phyloP scores from a whole-genome alignment of 2,329 filamentous ascomycete genomes.

The Myrmaecium sp. region DNA sequence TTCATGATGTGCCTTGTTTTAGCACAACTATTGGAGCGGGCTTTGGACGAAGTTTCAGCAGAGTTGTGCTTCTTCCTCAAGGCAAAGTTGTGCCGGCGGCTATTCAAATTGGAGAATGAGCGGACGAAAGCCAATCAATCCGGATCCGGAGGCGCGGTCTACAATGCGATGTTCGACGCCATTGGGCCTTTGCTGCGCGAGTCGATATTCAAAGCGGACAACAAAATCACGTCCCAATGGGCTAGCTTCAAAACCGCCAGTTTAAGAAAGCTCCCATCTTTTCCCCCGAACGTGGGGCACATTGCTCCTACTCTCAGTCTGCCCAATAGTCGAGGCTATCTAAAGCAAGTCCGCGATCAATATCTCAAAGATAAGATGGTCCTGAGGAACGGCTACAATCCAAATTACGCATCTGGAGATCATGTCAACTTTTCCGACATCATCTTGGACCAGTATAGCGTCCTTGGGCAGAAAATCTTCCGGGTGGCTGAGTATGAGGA shows the following conservation, averaged over 20 bases:
- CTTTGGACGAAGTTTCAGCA: conserved; percentile 9
- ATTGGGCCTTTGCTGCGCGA: conserved; percentile 9
- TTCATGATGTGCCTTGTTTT: conserved; percentile 35
- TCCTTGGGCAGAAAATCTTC: too few relatives aligned
- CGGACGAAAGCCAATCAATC: conserved; percentile 16
- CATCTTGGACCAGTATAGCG: too few relatives aligned
- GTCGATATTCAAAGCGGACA: conserved; percentile 6
- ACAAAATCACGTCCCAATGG: conserved; percentile 11
- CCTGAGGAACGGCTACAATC: too few relatives aligned
- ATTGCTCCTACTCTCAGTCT: too few relatives aligned
- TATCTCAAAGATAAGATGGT: too few relatives aligned
- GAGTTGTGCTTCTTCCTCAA: conserved; percentile 26
- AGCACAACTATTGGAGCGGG: conserved; percentile 28
- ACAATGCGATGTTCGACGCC: conserved; percentile 13
- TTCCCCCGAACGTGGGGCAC: too few relatives aligned
- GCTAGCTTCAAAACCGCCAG: conserved; percentile 8
- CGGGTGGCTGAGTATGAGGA: too few relatives aligned
- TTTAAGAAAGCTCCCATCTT: conserved; percentile 22
- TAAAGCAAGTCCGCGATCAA: too few relatives aligned
- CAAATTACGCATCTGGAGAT: too few relatives aligned
- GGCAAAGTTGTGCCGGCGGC: conserved; percentile 38
- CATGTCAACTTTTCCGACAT: too few relatives aligned
- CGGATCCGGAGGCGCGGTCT: conserved; percentile 5
- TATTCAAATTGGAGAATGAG: conserved; percentile 42
- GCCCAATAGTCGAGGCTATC: too few relatives aligned